These are phyloP conservation scores for Ploettnerulaceae sp. DNA, from an alignment of 2,329 filamentous ascomycete genomes.

Conservation along the genomic window DNA sequence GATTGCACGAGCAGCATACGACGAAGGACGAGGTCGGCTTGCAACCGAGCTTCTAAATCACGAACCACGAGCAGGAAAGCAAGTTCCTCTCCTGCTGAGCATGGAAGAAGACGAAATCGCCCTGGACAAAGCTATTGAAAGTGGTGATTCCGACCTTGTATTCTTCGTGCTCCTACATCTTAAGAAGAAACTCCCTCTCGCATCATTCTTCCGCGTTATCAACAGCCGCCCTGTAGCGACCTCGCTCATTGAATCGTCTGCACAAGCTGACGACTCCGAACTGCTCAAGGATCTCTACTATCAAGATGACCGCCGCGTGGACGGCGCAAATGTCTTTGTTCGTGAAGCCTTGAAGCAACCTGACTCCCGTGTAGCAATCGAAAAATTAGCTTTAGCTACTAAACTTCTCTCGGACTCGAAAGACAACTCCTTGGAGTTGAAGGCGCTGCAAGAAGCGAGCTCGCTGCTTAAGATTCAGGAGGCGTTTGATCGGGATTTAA, in stretches of 20 bases:
- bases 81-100: slow-evolving; percentile 85
- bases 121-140: slow-evolving; percentile 93
- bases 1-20: slow-evolving; percentile 87
- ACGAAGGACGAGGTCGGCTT: slow-evolving; percentile 83
- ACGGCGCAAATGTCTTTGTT: slow-evolving; percentile 83
- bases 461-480: slow-evolving; percentile 83
- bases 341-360: slow-evolving; percentile 74
- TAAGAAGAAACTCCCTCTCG: slow-evolving; percentile 84
- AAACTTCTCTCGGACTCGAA: slow-evolving; percentile 81
- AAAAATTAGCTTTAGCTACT: slow-evolving; percentile 83
- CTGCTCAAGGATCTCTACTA: slow-evolving; percentile 95
- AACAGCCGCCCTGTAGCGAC: slow-evolving; percentile 81
- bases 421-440: slow-evolving; percentile 69
- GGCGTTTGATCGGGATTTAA: slow-evolving; percentile 76
- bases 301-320: slow-evolving; percentile 85
- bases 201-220: slow-evolving; percentile 88
- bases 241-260: slow-evolving; percentile 82
- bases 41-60: slow-evolving; percentile 90
- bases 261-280: slow-evolving; percentile 68
- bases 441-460: slow-evolving; percentile 72
- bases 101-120: slow-evolving; percentile 97
- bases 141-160: slow-evolving; percentile 90
- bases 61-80: slow-evolving; percentile 89
- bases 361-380: slow-evolving; percentile 63
- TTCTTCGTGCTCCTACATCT: slow-evolving; percentile 82